phyloP scores from a whole-genome alignment of 2,329 filamentous ascomycete species.

The Arthrocladium fulminans region DNA sequence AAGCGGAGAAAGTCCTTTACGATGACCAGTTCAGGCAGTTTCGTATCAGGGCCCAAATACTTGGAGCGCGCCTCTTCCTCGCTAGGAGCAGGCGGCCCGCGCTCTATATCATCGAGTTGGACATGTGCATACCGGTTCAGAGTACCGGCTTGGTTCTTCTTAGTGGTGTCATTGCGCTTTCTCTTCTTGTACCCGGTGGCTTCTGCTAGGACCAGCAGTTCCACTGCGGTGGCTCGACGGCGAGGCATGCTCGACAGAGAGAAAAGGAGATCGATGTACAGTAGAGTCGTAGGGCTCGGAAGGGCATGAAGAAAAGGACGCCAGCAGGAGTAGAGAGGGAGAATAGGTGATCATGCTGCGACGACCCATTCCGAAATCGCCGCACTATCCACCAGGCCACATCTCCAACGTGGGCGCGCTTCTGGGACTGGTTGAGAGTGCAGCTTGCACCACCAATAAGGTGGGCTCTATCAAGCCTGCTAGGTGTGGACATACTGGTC shows the following conservation, averaged over 20 bases:
- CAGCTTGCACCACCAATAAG: too few species aligned
- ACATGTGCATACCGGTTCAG: neutral
- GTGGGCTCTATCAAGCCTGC: too few species aligned
- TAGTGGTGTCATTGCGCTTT: neutral
- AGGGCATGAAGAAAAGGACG: neutral
- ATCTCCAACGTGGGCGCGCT: too few species aligned
- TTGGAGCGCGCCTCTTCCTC: constrained; percentile 1
- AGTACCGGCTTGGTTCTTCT: neutral
- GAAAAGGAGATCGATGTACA: neutral
- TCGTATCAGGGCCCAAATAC: neutral
- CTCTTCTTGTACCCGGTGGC: neutral
- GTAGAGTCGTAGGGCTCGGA: too few species aligned
- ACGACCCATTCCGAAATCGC: too few species aligned
- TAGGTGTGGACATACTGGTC: too few species aligned
- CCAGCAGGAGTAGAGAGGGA: too few species aligned
- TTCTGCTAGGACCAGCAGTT: neutral
- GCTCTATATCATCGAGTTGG: neutral
- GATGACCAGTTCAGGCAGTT: neutral
- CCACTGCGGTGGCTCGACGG: neutral
- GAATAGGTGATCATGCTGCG: too few species aligned
- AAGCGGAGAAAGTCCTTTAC: constrained; percentile 6
- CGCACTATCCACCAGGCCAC: too few species aligned
- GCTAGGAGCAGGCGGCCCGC: neutral
- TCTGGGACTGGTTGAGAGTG: too few species aligned
- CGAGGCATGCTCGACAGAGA: neutral